Conservation (phyloP, 768 basidiomycete genomes). For the Astraeus odoratus region DNA sequence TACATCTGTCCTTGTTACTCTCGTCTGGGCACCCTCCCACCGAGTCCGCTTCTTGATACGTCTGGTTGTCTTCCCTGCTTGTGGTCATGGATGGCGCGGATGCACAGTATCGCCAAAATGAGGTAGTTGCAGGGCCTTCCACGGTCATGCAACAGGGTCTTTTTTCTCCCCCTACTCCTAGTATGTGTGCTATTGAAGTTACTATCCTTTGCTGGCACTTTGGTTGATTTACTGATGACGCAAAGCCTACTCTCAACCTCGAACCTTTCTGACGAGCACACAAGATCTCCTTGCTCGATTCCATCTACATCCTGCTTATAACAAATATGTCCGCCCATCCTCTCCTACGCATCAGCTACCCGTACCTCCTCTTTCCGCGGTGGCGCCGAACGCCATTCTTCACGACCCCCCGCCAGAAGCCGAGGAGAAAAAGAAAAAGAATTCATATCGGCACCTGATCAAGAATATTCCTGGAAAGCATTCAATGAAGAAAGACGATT, state of each 20-base stretch:
- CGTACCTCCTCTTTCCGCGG: conserved; percentile 20
- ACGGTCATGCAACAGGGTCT: conserved; percentile 21
- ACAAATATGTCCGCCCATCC: conserved; percentile 69
- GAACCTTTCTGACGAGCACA: conserved; percentile 56
- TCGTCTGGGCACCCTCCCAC: conserved; percentile 14
- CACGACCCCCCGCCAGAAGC: conserved; percentile 51
- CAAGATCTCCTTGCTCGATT: conserved; percentile 75
- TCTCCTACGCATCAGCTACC: conserved; percentile 18
- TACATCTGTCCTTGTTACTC: background rate
- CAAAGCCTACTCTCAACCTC: conserved; percentile 26
- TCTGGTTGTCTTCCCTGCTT: conserved; percentile 9
- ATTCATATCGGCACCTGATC: conserved; percentile 70
- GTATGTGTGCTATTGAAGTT: conserved; percentile 19
- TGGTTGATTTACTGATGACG: conserved; percentile 12
- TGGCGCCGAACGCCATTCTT: conserved; percentile 28
- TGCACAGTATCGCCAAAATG: conserved; percentile 28
- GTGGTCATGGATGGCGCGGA: conserved; percentile 26
- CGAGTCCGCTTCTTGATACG: conserved; percentile 21
- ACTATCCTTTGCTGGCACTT: background rate
- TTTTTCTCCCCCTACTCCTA: conserved; percentile 26
- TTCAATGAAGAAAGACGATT: conserved; percentile 75
- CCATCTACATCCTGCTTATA: conserved; percentile 65
- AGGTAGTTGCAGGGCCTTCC: conserved; percentile 64
- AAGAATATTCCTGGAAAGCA: conserved; percentile 76
- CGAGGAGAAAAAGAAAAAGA: conserved; percentile 66